These are phyloP conservation scores for Hypoxylon trugodes DNA, from an alignment of 495 filamentous ascomycete genomes.

Conservation along the genomic window DNA sequence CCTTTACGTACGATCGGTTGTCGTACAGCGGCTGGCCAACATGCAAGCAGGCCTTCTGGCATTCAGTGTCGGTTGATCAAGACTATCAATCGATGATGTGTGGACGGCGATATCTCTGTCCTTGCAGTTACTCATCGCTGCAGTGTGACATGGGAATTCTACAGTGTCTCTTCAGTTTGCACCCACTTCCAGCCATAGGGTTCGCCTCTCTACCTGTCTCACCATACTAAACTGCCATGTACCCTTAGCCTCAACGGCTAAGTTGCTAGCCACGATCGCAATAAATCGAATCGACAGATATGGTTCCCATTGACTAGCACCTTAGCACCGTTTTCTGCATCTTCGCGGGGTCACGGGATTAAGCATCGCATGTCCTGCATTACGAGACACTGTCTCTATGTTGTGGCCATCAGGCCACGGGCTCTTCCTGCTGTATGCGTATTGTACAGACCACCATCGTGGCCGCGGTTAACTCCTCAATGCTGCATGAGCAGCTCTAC, in stretches of 20 bases:
- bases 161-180: constrained; percentile 2
- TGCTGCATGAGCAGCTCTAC: constrained; percentile 21
- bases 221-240: neutral
- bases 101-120: constrained; percentile 16
- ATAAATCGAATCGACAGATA: neutral
- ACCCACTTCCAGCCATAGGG: constrained; percentile 23
- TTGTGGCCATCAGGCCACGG: constrained; percentile 23
- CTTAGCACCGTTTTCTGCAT: constrained; percentile 16
- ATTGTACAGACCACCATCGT: constrained; percentile 3
- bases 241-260: constrained; percentile 5
- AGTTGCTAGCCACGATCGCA: constrained; percentile 1
- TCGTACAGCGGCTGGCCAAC: constrained; percentile 20
- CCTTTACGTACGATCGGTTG: constrained; percentile 25
- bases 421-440: constrained; percentile 13
- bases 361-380: constrained; percentile 30
- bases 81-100: neutral
- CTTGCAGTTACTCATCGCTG: constrained; percentile 8
- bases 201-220: constrained; percentile 29
- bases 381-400: constrained; percentile 35
- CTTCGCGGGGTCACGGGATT: constrained; percentile 30
- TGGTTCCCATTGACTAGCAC: neutral
- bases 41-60: constrained; percentile 21
- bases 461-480: constrained; percentile 10
- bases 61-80: constrained; percentile 8
- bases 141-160: constrained; percentile 11